Conservation (phyloP, 108 stramenopile genomes). For the Chaetoceros tenuissimus region DNA sequence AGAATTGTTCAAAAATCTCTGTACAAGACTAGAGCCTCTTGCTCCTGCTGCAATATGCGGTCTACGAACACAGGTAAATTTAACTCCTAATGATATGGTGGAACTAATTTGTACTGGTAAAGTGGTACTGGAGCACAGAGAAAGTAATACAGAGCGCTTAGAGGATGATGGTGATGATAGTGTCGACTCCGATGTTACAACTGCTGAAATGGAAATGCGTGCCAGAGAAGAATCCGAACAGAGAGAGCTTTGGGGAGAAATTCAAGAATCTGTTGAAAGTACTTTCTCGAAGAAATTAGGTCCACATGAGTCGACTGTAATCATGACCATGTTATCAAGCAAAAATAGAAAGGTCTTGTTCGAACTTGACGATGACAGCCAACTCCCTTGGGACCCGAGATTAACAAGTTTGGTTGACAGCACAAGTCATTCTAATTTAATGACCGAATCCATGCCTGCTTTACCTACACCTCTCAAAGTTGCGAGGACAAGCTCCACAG, state of each 20-base stretch:
- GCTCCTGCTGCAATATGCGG: constrained; percentile 67
- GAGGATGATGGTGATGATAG: constrained; percentile 22
- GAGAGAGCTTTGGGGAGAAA: constrained; percentile 36
- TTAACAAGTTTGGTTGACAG: not conserved
- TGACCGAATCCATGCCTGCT: constrained; percentile 1
- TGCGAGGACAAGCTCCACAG: not conserved
- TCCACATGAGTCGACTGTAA: constrained; percentile 38
- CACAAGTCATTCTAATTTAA: not conserved
- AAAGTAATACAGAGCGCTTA: constrained; percentile 11
- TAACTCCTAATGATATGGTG: constrained; percentile 85
- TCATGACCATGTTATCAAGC: constrained; percentile 26
- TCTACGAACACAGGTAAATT: constrained; percentile 77
- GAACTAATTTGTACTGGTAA: constrained; percentile 72
- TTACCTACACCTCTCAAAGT: not conserved
- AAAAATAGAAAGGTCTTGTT: constrained; percentile 8
- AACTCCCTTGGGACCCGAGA: not conserved
- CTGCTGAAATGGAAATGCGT: constrained; percentile 39
- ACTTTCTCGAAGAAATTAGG: constrained; percentile 24
- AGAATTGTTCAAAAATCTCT: constrained; percentile 73
- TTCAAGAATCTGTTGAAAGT: constrained; percentile 35
- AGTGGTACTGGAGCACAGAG: constrained; percentile 50
- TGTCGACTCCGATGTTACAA: constrained; percentile 40
- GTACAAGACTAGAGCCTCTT: constrained; percentile 40
- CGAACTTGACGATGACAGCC: not conserved
- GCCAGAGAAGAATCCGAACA: constrained; percentile 45